Evolutionary conservation across 768 basidiomycete genomes (phyloP).

Genomic region (Mycena epipterygia): DNA sequence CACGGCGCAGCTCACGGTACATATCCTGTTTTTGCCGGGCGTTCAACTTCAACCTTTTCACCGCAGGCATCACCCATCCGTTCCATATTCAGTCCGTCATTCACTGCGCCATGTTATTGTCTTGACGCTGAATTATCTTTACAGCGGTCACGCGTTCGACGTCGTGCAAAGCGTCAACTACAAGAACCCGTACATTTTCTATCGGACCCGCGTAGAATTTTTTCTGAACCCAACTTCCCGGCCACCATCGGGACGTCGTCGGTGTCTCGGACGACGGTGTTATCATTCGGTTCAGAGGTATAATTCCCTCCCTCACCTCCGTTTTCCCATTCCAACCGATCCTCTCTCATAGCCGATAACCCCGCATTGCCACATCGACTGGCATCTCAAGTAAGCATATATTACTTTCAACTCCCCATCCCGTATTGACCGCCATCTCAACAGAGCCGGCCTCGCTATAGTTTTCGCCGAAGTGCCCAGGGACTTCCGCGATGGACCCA

Average conservation of each 20-base stretch:
- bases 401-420: background rate
- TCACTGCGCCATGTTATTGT: constrained; percentile 36
- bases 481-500: constrained; percentile 39
- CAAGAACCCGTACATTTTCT: constrained; percentile 34
- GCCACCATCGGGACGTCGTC: constrained; percentile 40
- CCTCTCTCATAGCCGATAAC: constrained; percentile 70
- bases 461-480: constrained; percentile 48
- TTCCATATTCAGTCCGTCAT: constrained; percentile 24
- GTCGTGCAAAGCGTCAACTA: constrained; percentile 40
- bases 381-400: constrained; percentile 46
- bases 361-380: constrained; percentile 45
- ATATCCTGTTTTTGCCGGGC: background rate
- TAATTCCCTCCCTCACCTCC: background rate
- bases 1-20: constrained; percentile 37
- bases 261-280: constrained; percentile 21
- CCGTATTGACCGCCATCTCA: background rate
- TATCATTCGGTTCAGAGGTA: constrained; percentile 7
- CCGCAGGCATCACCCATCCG: constrained; percentile 13
- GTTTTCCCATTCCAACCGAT: background rate
- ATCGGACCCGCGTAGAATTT: too few species aligned
- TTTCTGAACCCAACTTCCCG: background rate
- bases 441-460: background rate
- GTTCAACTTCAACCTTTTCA: background rate
- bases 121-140: background rate
- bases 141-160: constrained; percentile 45